Evolutionary conservation across 225 moss, liverwort and hornwort species (phyloP), one percentile per base, ranked within the genome.

Genomic region (Pseudoscleropodium purum): DNA sequence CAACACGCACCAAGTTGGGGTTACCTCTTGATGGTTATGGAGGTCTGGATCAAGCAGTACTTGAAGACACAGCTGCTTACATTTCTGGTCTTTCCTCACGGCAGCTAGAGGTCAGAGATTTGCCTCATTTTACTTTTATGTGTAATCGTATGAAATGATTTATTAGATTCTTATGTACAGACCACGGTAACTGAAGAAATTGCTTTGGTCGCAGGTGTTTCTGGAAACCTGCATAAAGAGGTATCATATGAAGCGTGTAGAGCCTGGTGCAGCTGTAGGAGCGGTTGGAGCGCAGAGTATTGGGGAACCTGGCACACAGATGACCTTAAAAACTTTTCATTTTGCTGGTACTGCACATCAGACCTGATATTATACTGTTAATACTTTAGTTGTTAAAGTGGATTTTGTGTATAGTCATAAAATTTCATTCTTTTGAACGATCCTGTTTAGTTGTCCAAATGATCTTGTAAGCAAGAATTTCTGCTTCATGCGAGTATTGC

Each of bases 251-350:
- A 99, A 99, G 92, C 94, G 92, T 79, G 96, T 99, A 68, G 99
- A 99, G 90, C 96, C 99, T 88, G 99, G 99, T 84, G 93, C 96
- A 91, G 99, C 99, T 83, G 99, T 99, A 77, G 99, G 99, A 90
- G 99, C 99, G 36, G 93, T 99, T 90, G 99, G 99, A 85, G 99
- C 99, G 54, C 99, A 99, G 91, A 99, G 99, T 91, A 99, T 99
- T 94, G 99, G 99, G 86, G 99, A 99, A 89, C 99, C 99, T 86
- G 99, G 99, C 91, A 99, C 99, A 63, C 99, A 99, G 90, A 99
- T 99, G 99, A 99, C 99, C 77, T 84, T 99, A 43, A 94, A 94
- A 86, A 94, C 94, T 37, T 94, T 98, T 86, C 98, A 97, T 93
- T 97, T 98, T 92, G 97, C 98, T 79, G 94, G 94, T 94, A 93